These are phyloP conservation scores for Vitis amurensis DNA, from an alignment of 164 flowering plant genomes.

Conservation along the genomic window DNA sequence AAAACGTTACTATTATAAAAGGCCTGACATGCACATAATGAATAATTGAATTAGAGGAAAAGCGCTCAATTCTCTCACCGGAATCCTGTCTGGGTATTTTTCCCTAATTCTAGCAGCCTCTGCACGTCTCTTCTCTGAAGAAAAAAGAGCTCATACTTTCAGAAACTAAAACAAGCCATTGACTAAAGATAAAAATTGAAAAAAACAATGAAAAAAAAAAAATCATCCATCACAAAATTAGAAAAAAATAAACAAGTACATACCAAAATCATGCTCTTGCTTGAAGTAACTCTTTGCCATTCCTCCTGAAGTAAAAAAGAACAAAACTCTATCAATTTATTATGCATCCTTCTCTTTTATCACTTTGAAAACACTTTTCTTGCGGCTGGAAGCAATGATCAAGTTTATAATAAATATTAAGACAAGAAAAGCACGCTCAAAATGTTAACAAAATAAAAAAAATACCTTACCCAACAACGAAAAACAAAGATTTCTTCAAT, in stretches of 20 bases:
- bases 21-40: too few species aligned
- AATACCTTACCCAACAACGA: neutral
- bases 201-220: neutral
- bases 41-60: neutral
- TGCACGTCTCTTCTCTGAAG: conserved; percentile 45
- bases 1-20: neutral
- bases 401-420: too few species aligned
- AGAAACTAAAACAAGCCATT: neutral
- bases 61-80: conserved; percentile 38
- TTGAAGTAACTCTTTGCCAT: conserved; percentile 61
- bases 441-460: neutral
- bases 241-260: conserved; percentile 6
- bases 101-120: conserved; percentile 60
- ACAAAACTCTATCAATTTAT: neutral
- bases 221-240: neutral
- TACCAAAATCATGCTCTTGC: conserved; percentile 64
- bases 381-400: too few species aligned
- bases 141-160: neutral
- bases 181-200: neutral
- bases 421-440: too few species aligned
- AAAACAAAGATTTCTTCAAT: too few species aligned
- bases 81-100: conserved; percentile 67
- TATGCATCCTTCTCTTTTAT: neutral
- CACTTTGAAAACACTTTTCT: too few species aligned
- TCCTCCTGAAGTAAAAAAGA: conserved; percentile 13